Base-by-base conservation (phyloP, 2,329 filamentous ascomycete genomes). In the Orbilia javanica region DNA sequence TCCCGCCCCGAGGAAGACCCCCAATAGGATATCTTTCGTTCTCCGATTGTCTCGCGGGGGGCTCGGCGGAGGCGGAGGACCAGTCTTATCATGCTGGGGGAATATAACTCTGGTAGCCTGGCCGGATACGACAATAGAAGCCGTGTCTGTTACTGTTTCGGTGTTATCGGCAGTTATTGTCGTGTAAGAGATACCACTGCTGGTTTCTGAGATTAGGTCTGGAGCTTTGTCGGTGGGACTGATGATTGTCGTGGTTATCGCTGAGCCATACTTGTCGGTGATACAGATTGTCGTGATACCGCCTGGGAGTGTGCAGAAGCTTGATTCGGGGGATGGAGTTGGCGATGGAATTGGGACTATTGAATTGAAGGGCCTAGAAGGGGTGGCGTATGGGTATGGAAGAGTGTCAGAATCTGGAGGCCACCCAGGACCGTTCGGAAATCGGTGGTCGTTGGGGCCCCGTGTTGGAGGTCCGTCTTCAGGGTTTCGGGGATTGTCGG, bases 81-180 rank as follows among this genome's bases (percentile, higher is more conserved):
- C 42, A 4, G 66, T 66, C 42, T 77, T 77, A 27, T 77, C 73
- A 39, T 77, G 73, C 29, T 71, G 73, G 34, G 73, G 73, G 20
- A 77, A 77, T 60, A 77, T 42, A 20, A 70, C 73, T 15, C 62
- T 66, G n/a, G 73, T 77, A 18, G 73, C 73, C 62, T 77, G 48
- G 2, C 73, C 73, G 8, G 73, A 52, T 25, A 77, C 25, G 7
- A 77, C 44, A n/a, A 77, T 71, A 3, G 73, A 71, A 22, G 73
- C 73, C 4, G 73, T 77, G 18, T 77, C 73, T 18, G 72, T 77
- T 18, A 77, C 73, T 2, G 60, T 71, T 39, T 50, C 65, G 6
- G 73, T 66, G 22, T 66, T 67, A 52, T 77, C 73, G 36, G 66
- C 73, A 1, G 65, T 77, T 11, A 77, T 68, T 13, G 73, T 77